Percentiles rank a stretch among this genome's conserved stretches.
Conservation (phyloP, 371 early-diverging fungal genomes). For the Gilbertella persicaria region DNA sequence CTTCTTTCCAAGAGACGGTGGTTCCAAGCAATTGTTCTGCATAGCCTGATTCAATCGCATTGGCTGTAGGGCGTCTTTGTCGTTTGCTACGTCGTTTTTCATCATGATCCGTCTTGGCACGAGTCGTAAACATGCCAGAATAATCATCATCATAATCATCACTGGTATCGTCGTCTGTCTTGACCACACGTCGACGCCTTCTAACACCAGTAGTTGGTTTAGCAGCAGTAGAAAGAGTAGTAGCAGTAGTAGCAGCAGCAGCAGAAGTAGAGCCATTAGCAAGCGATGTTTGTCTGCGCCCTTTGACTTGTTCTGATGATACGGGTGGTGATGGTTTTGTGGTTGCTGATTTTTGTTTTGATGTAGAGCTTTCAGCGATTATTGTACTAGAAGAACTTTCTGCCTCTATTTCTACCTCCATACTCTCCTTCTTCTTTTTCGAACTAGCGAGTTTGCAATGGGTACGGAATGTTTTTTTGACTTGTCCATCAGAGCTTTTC, state of each 20-base stretch:
- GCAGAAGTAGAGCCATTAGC: background rate
- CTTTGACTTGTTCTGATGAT: background rate
- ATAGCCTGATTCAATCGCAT: conserved; percentile 9
- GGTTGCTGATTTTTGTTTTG: background rate
- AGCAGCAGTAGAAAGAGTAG: background rate
- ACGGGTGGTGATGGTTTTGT: background rate
- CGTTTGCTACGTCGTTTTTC: conserved; percentile 21
- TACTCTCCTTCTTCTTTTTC: background rate
- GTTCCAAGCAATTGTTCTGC: conserved; percentile 17
- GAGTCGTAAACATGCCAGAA: conserved; percentile 54
- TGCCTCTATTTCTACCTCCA: background rate
- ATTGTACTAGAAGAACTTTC: background rate
- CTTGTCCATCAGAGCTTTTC: conserved; percentile 74
- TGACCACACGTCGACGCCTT: conserved; percentile 4
- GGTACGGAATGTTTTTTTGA: conserved; percentile 72
- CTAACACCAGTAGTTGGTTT: background rate
- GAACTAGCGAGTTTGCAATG: conserved; percentile 48
- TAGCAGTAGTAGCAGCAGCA: background rate
- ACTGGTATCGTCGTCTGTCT: background rate
- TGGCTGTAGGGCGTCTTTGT: conserved; percentile 23
- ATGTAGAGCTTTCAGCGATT: background rate
- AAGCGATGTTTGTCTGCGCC: background rate
- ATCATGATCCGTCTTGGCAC: conserved; percentile 5
- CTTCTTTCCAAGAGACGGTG: no score
- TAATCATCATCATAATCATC: conserved; percentile 54